Percentiles rank a stretch among this genome's conserved stretches.
Evolutionary conservation across 1,139 yeast genomes (phyloP).

Genomic region (Debaryomyces nepalensis): DNA sequence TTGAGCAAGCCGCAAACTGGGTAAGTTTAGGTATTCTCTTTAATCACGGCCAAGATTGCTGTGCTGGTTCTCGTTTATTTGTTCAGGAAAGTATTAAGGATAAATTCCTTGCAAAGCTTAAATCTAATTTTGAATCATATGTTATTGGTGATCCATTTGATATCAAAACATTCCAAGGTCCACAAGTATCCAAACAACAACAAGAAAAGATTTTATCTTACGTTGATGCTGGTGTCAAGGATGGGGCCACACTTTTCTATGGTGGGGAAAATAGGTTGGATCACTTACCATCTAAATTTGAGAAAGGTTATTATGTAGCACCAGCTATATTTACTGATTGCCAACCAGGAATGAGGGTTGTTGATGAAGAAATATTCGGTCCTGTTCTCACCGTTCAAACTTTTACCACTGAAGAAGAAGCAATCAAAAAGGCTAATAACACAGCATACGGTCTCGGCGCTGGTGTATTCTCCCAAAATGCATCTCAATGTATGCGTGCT

Average conservation of each 20-base stretch:
- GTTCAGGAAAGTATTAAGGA: conserved; percentile 71
- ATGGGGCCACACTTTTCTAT: conserved; percentile 66
- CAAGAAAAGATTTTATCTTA: conserved; percentile 65
- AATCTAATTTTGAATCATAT: conserved; percentile 25
- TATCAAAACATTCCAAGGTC: conserved; percentile 67
- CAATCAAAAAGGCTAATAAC: conserved; percentile 62
- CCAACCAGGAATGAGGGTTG: conserved; percentile 59
- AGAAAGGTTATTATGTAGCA: conserved; percentile 66
- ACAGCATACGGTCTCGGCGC: conserved; percentile 75
- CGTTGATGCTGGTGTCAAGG: conserved; percentile 64
- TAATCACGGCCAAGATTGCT: conserved; percentile 79
- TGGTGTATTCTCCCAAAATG: conserved; percentile 50
- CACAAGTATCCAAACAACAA: conserved; percentile 71
- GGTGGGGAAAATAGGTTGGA: conserved; percentile 66
- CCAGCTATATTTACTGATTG: conserved; percentile 74
- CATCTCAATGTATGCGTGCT: conserved; percentile 65
- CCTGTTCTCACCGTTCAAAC: conserved; percentile 71
- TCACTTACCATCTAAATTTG: conserved; percentile 18
- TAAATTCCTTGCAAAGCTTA: conserved; percentile 48
- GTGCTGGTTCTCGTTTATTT: conserved; percentile 73
- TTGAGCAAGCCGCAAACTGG: conserved; percentile 48
- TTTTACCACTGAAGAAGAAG: conserved; percentile 68
- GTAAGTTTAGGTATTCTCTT: conserved; percentile 40
- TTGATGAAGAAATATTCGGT: conserved; percentile 76
- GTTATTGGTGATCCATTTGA: conserved; percentile 68